Evolutionary conservation across 179 eudicot species (phyloP).

Genomic region (Dionaea muscipula): DNA sequence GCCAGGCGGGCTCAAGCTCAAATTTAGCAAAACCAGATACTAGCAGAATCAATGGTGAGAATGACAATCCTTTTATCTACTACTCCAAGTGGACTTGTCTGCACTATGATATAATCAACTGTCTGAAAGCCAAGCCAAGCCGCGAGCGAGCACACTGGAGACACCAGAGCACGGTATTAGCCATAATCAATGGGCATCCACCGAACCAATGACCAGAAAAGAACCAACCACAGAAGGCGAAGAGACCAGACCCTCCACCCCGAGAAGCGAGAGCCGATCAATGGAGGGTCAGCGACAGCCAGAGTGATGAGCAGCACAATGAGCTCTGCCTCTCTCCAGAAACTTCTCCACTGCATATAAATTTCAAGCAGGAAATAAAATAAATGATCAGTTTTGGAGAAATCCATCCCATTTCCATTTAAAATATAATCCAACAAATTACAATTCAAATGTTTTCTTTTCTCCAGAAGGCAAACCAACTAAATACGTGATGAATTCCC

Average conservation of each 20-base stretch:
- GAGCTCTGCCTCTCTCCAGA: slow-evolving; percentile 14
- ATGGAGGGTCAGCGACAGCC: slow-evolving; percentile 29
- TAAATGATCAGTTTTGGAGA: no score
- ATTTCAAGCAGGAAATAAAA: neutral
- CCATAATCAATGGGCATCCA: slow-evolving; percentile 70
- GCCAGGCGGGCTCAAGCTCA: no score
- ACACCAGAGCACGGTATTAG: slow-evolving; percentile 27
- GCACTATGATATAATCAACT: slow-evolving; percentile 2
- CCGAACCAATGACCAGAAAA: slow-evolving; percentile 36
- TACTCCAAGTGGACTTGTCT: slow-evolving; percentile 3
- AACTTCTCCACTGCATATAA: slow-evolving; percentile 15
- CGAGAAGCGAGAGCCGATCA: slow-evolving; percentile 24
- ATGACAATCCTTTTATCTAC: neutral
- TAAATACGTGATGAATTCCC: no score
- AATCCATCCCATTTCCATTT: no score
- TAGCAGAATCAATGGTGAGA: neutral
- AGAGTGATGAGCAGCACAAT: slow-evolving; percentile 26
- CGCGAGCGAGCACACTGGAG: neutral
- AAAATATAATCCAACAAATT: no score
- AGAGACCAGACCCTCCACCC: slow-evolving; percentile 22
- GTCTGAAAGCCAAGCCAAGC: slow-evolving; percentile 1
- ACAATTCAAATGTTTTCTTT: no score
- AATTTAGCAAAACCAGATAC: neutral
- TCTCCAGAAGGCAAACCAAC: no score
- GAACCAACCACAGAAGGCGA: slow-evolving; percentile 14